A percentile compares a stretch with the other conserved stretches of the same genome.
Evolutionary conservation across 192 early-diverging fungal species (phyloP).

Genomic region (Backusella sp.): DNA sequence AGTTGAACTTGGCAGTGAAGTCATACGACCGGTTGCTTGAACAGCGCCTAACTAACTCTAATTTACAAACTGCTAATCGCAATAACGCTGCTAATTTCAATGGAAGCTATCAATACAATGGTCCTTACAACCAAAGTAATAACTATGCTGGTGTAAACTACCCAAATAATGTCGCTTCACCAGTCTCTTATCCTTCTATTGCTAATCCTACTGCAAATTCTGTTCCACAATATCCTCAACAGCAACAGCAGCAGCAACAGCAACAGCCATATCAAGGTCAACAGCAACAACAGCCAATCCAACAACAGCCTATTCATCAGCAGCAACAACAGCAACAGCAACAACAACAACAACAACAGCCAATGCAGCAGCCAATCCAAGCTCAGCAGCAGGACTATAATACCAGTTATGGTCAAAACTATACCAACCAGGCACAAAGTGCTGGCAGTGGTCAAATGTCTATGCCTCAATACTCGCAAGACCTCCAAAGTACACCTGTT

Average conservation of each 20-base stretch:
- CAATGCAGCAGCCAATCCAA: background rate
- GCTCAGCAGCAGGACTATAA: background rate
- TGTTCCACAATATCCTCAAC: background rate
- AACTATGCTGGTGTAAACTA: background rate
- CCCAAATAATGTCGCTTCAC: background rate
- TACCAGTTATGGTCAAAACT: background rate
- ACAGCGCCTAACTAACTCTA: slow-evolving; percentile 47
- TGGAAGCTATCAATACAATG: background rate
- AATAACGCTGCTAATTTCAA: background rate
- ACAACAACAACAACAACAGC: slow-evolving; percentile 14
- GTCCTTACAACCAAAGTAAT: background rate
- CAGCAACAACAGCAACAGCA: background rate
- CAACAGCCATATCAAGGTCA: slow-evolving; percentile 2
- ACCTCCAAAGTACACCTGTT: background rate
- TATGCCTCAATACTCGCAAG: background rate
- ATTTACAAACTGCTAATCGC: slow-evolving; percentile 23
- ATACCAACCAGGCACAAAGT: background rate
- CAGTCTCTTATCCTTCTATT: background rate
- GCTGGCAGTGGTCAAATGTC: background rate
- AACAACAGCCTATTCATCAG: background rate
- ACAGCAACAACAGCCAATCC: background rate
- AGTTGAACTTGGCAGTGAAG: slow-evolving; percentile 76
- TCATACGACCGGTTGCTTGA: slow-evolving; percentile 88
- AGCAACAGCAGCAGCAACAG: background rate
- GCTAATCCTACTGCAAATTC: slow-evolving; percentile 1